These are phyloP conservation scores for Funneliformis mosseae DNA, from an alignment of 192 early-diverging fungal genomes.

Conservation along the genomic window DNA sequence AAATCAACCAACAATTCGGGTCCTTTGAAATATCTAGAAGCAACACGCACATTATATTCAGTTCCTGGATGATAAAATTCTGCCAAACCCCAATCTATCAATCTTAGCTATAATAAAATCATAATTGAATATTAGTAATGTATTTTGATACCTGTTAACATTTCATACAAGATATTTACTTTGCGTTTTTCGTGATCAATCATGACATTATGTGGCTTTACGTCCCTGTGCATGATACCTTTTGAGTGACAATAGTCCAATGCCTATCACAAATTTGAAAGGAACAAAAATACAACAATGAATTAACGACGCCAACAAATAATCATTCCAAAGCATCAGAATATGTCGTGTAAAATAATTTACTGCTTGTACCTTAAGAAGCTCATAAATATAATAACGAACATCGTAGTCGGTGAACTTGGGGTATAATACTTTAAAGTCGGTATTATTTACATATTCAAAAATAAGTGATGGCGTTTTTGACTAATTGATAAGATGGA, in stretches of 20 bases:
- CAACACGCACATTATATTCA: slow-evolving; percentile 98
- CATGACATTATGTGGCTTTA: slow-evolving; percentile 99
- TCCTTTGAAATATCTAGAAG: slow-evolving; percentile 98
- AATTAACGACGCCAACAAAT: neutral
- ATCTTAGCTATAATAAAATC: slow-evolving; percentile 63
- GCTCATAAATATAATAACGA: slow-evolving; percentile 95
- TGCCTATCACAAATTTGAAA: slow-evolving; percentile 56
- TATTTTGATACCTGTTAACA: neutral
- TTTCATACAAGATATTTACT: slow-evolving; percentile 36
- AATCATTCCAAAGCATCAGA: neutral
- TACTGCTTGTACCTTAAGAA: slow-evolving; percentile 70
- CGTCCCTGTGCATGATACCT: slow-evolving; percentile 99
- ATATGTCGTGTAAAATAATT: neutral
- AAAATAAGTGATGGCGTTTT: slow-evolving; percentile 97
- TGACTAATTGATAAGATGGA: slow-evolving; percentile 53
- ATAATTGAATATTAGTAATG: slow-evolving; percentile 1
- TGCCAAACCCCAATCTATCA: slow-evolving; percentile 99
- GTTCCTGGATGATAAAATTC: slow-evolving; percentile 99
- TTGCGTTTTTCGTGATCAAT: slow-evolving; percentile 96
- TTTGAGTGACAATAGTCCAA: slow-evolving; percentile 97
- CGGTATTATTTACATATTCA: slow-evolving; percentile 96
- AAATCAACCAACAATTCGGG: slow-evolving; percentile 98
- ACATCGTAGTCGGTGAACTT: slow-evolving; percentile 94
- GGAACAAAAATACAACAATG: neutral
- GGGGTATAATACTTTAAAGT: slow-evolving; percentile 97